Evolutionary conservation across 208 protist genomes (phyloP), one percentile per base, ranked within the genome.

Genomic region (Lotmaria passim): DNA sequence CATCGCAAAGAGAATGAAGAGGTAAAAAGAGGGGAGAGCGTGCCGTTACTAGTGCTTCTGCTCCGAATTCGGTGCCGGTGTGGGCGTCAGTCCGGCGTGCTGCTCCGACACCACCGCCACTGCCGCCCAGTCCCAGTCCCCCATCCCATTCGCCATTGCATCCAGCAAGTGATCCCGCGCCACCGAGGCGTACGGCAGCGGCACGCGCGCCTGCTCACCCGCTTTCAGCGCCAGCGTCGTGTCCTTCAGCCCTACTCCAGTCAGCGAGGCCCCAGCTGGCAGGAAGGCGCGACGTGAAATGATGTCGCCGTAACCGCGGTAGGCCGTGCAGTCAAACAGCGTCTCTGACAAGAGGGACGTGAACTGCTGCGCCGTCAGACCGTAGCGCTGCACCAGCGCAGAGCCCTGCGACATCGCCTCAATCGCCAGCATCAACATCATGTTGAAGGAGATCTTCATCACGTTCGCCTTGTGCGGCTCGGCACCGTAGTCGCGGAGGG

Each of bases 381-480:
- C 75, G 58, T 75, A 81, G 51, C 57, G 43, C 58, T 81, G 67
- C 58, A 81, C 69, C 30, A 81, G 58, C 47, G 75, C 67, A 17
- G 60, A 47, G 1, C 75, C 75, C 39, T 81, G 61, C 17, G 55
- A 15, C 24, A 81, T 64, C 10, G 68, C 55, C 30, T 81, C 75
- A 26, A 81, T 64, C 30, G 61, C 56, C 30, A 46, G 52, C 52
- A 64, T 50, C 31, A 81, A 44, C 34, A 64, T 73, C 38, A 80
- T 70, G 75, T 80, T 80, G 62, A 80, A 80, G 61, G 75, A 68
- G 48, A 80, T 80, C 62, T 80, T 80, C 53, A 80, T 75, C 26
- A 80, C 62, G 17, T 41, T 60, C 7, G 67, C 66, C 75, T 71
- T 63, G 36, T 69, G 58, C 41, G 61, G 47, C 23, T 58, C 75